Conservation (phyloP, 768 basidiomycete genomes). For the Termitomyces sp. region DNA sequence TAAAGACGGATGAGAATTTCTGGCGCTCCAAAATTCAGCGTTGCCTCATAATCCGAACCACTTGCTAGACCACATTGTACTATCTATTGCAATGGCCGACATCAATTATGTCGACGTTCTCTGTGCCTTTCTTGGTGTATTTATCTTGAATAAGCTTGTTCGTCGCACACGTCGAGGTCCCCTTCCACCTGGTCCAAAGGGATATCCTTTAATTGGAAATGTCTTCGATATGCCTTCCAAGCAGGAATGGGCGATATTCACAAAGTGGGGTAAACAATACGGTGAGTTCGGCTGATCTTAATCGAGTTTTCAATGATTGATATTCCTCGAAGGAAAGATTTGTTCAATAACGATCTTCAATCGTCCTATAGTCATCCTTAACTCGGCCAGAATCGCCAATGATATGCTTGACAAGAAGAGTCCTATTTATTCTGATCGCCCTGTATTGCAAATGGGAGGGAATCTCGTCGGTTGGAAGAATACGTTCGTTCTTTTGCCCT, state of each 20-base stretch:
- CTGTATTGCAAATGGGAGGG: slow-evolving; percentile 46
- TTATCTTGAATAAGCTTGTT: slow-evolving; percentile 27
- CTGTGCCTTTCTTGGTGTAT: slow-evolving; percentile 26
- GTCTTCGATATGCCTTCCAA: slow-evolving; percentile 45
- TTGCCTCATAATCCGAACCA: slow-evolving; percentile 18
- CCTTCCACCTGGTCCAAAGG: slow-evolving; percentile 47
- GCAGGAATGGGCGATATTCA: slow-evolving; percentile 46
- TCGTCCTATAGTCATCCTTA: slow-evolving; percentile 52
- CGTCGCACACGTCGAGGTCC: slow-evolving; percentile 17
- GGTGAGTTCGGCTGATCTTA: slow-evolving; percentile 24
- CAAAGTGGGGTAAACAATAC: slow-evolving; percentile 46
- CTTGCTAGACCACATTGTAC: slow-evolving; percentile 18
- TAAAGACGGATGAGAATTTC: slow-evolving; percentile 23
- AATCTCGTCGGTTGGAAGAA: slow-evolving; percentile 56
- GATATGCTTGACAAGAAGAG: slow-evolving; percentile 67
- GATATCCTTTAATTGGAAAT: slow-evolving; percentile 50
- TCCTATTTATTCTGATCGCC: slow-evolving; percentile 64
- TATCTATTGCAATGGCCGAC: slow-evolving; percentile 11
- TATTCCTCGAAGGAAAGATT: slow-evolving; percentile 42
- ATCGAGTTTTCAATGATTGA: background rate
- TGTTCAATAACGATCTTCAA: slow-evolving; percentile 55
- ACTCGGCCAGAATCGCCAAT: slow-evolving; percentile 40
- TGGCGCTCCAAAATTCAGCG: slow-evolving; percentile 12
- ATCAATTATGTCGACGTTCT: slow-evolving; percentile 25
- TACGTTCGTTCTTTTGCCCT: slow-evolving; percentile 49